Evolutionary conservation across 441 rosid genomes (phyloP).

Genomic region (Flueggea neowawraea): DNA sequence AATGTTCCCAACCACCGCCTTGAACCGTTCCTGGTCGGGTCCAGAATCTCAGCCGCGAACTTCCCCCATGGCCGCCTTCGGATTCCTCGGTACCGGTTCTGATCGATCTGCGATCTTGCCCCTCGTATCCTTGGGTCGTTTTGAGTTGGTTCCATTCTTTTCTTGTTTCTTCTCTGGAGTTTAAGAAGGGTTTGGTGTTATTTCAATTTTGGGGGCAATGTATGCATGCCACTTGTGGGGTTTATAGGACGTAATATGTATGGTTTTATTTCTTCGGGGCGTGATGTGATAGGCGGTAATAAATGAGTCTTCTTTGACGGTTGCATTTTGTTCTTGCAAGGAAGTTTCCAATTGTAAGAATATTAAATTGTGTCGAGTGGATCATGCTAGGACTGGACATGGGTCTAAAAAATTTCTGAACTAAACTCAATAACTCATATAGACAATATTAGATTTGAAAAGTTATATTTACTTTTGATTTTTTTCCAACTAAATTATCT

Average conservation of each 20-base stretch:
- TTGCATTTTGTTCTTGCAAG: conserved; percentile 13
- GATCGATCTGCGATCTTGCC: conserved; percentile 2
- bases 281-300: not conserved
- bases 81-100: conserved; percentile 56
- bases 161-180: too few relatives aligned
- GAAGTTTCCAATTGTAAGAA: conserved; percentile 12
- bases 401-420: too few relatives aligned
- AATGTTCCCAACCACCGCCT: conserved; percentile 80
- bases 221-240: too few relatives aligned
- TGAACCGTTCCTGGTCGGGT: conserved; percentile 66
- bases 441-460: too few relatives aligned
- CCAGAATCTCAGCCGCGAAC: conserved; percentile 83
- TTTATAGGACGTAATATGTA: too few relatives aligned
- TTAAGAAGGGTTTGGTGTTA: conserved; percentile 7
- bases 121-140: conserved; percentile 11
- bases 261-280: too few relatives aligned
- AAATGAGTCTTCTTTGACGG: conserved; percentile 30
- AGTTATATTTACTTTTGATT: too few relatives aligned
- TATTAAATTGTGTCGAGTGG: too few relatives aligned
- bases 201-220: conserved; percentile 16
- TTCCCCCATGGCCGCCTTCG: conserved; percentile 80
- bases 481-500: too few relatives aligned
- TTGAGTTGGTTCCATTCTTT: not conserved
- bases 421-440: too few relatives aligned
- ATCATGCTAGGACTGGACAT: too few relatives aligned